Conservation (phyloP, 2,329 filamentous ascomycete species). For the Aureobasidium sp. region DNA sequence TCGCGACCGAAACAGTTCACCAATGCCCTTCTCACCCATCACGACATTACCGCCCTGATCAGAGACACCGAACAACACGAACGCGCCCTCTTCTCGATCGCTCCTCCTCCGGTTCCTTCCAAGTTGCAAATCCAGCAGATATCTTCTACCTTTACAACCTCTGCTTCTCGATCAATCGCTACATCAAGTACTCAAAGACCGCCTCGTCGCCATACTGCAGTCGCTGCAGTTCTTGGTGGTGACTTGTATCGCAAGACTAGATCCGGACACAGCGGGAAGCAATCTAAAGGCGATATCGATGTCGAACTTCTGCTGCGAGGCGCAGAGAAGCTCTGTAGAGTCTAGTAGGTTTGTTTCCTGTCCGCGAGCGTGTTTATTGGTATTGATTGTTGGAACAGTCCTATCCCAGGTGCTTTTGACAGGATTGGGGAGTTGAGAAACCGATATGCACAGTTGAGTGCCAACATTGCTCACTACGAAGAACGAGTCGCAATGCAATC, state of each 20-base stretch:
- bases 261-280: constrained; percentile 32
- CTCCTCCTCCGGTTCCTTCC: constrained; percentile 51
- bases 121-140: constrained; percentile 26
- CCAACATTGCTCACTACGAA: constrained; percentile 75
- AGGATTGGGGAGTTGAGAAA: constrained; percentile 64
- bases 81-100: constrained; percentile 87
- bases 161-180: constrained; percentile 38
- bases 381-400: constrained; percentile 33
- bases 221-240: constrained; percentile 79
- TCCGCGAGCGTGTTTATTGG: neutral
- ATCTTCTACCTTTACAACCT: constrained; percentile 21
- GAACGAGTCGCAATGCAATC: constrained; percentile 68
- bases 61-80: constrained; percentile 93
- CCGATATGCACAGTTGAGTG: constrained; percentile 61
- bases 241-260: constrained; percentile 78
- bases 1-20: constrained; percentile 90
- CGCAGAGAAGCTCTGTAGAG: constrained; percentile 80
- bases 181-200: constrained; percentile 29
- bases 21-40: constrained; percentile 76
- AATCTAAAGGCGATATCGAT: constrained; percentile 64
- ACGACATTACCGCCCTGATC: constrained; percentile 91
- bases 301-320: constrained; percentile 77
- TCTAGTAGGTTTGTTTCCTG: constrained; percentile 53
- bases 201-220: constrained; percentile 68
- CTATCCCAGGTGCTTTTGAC: constrained; percentile 68